Evolutionary conservation across 1,139 yeast species (phyloP).

Genomic region (Suhomyces bolitotheri): DNA sequence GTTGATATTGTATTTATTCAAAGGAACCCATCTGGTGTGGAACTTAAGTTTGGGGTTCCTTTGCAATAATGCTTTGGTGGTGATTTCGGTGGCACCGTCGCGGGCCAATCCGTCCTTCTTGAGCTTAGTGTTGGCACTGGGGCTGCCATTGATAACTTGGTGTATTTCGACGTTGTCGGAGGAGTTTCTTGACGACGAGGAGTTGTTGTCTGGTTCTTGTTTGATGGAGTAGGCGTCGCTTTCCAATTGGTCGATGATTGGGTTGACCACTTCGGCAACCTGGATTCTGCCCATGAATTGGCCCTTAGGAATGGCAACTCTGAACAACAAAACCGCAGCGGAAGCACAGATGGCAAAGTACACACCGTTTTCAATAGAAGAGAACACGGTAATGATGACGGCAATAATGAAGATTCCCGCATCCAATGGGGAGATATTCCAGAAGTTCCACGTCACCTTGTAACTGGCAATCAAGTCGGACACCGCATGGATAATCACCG

Average conservation of each 20-base stretch:
- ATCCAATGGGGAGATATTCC: conserved; percentile 77
- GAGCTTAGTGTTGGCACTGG: conserved; percentile 17
- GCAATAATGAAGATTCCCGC: conserved; percentile 73
- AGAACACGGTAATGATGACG: conserved; percentile 75
- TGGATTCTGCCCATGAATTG: conserved; percentile 76
- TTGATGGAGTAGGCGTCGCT: conserved; percentile 14
- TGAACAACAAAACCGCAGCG: conserved; percentile 67
- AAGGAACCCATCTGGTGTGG: conserved; percentile 81
- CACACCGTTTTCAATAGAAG: conserved; percentile 84
- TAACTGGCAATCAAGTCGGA: conserved; percentile 79
- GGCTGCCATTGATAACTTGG: conserved; percentile 37
- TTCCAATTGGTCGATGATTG: conserved; percentile 33
- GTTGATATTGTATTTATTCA: conserved; percentile 58
- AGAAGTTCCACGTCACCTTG: conserved; percentile 69
- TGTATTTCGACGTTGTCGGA: conserved; percentile 43
- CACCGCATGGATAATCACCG: conserved; percentile 94
- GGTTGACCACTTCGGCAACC: conserved; percentile 68
- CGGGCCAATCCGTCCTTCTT: conserved; percentile 18
- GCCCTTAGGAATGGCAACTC: conserved; percentile 80
- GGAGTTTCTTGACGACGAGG: conserved; percentile 13
- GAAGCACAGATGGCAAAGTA: conserved; percentile 90
- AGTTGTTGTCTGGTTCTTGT: conserved; percentile 11
- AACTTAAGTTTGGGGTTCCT: conserved; percentile 42
- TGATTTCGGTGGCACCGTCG: conserved; percentile 16
- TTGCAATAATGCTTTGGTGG: conserved; percentile 26